Base-by-base conservation (phyloP, 805 yeast species). In the Kuraishia borneana region DNA sequence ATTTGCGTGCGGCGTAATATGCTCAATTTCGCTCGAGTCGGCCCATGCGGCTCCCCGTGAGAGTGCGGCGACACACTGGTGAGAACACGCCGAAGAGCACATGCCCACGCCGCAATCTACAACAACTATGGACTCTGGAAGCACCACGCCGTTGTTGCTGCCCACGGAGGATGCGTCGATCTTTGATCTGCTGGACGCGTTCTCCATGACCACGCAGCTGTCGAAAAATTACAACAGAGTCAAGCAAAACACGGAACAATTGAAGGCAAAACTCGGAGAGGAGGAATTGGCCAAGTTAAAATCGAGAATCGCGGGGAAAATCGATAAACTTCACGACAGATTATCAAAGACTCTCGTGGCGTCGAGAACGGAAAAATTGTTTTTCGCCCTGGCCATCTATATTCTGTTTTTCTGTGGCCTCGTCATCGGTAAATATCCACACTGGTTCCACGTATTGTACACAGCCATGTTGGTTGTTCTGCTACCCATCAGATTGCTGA, bases 401-500 rank as follows among this genome's bases (percentile, higher is more conserved):
- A 56, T 72, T 35, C 70, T 89, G 6, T 83, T 89, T 29, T 51
- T 70, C 13, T 63, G 77, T 19, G 97, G 97, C 0, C 67, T 75
- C 37, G 53, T 85, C 4, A 73, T 88, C 42, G 96, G 96, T 7
- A 69, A 68, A 38, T 69, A 70, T 39, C 96, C 97, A 0, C 66
- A 70, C 25, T 73, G 70, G 54, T 79, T 89, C 53, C 97, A 87
- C 43, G 51, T 76, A 1, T 69, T 76, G 44, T 88, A 89, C 54
- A 74, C 95, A 0, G 58, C 55, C 0, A 54, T 83, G 32, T 68
- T 78, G 36, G 47, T 58, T 2, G 40, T 82, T 1, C 60, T 89
- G 35, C 73, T 88, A 76, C 97, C 98, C 0, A 75, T 88, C 18
- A 61, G 98, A 37, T 69, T 80, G 46, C 77, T 85, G 56, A 74